phyloP scores from a whole-genome alignment of 768 basidiomycete genomes.

The Kwoniella sp. region DNA sequence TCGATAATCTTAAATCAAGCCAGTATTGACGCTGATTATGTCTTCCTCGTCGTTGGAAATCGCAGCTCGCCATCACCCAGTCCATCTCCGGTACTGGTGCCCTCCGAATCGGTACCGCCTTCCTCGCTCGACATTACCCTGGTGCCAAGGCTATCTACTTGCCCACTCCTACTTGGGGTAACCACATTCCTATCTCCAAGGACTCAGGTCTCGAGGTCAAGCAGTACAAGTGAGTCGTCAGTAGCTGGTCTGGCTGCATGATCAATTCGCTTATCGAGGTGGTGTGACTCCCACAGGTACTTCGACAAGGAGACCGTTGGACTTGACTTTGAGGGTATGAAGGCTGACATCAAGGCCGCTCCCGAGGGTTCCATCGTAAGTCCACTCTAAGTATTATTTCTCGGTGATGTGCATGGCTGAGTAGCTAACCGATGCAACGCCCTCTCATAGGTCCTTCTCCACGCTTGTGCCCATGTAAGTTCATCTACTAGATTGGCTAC shows the following conservation, averaged over 20 bases:
- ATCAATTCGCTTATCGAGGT: background rate
- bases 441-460: conserved; percentile 65
- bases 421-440: background rate
- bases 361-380: conserved; percentile 70
- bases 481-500: too few relatives aligned
- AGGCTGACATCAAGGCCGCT: conserved; percentile 75
- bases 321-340: conserved; percentile 86
- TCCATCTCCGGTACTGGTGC: conserved; percentile 98
- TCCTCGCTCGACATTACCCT: conserved; percentile 82
- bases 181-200: conserved; percentile 85
- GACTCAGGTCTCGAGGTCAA: conserved; percentile 85
- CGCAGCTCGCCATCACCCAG: conserved; percentile 80
- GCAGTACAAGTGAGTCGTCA: conserved; percentile 63
- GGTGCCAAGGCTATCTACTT: conserved; percentile 73
- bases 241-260: too few relatives aligned
- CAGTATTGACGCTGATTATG: too few relatives aligned
- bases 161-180: conserved; percentile 94
- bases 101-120: conserved; percentile 89
- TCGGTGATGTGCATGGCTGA: background rate
- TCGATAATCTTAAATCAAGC: too few relatives aligned
- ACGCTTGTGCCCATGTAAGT: conserved; percentile 74
- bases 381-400: background rate
- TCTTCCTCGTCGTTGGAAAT: too few relatives aligned
- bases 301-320: conserved; percentile 78
- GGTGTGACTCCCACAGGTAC: conserved; percentile 64